Percentiles rank a stretch among this genome's conserved stretches.
Conservation (phyloP, 179 eudicot species). For the Corrigiola litoralis region DNA sequence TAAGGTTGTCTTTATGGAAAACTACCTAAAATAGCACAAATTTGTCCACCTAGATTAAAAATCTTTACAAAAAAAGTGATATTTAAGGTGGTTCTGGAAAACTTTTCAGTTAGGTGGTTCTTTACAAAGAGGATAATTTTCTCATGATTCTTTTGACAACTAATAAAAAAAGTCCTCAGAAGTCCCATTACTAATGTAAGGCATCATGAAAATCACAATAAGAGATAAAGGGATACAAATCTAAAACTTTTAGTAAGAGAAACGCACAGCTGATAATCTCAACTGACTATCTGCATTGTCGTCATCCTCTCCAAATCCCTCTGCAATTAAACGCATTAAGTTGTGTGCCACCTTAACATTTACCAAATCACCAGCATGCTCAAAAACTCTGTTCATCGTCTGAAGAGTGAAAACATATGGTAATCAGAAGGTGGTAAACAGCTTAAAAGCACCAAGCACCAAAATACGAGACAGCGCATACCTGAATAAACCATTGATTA, state of each 20-base stretch:
- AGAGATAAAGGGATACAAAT: background rate
- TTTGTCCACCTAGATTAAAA: too few species aligned
- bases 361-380: conserved; percentile 98
- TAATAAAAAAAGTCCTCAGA: too few species aligned
- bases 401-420: conserved; percentile 37
- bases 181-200: background rate
- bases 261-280: conserved; percentile 93
- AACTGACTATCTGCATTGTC: conserved; percentile 82
- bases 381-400: conserved; percentile 97
- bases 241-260: conserved; percentile 2
- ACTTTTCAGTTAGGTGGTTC: too few species aligned
- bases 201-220: background rate
- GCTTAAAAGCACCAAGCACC: background rate
- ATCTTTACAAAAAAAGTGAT: too few species aligned
- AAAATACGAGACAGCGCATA: conserved; percentile 13
- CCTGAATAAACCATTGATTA: conserved; percentile 99
- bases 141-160: too few species aligned
- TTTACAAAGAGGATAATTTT: too few species aligned
- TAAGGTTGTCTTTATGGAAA: too few species aligned
- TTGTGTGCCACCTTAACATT: conserved; percentile 91
- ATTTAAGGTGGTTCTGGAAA: too few species aligned
- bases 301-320: conserved; percentile 97
- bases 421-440: conserved; percentile 7
- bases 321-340: conserved; percentile 95
- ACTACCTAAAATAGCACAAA: too few species aligned